Conservation (phyloP, 2,329 filamentous ascomycete genomes). For the Juglanconis sp. region DNA sequence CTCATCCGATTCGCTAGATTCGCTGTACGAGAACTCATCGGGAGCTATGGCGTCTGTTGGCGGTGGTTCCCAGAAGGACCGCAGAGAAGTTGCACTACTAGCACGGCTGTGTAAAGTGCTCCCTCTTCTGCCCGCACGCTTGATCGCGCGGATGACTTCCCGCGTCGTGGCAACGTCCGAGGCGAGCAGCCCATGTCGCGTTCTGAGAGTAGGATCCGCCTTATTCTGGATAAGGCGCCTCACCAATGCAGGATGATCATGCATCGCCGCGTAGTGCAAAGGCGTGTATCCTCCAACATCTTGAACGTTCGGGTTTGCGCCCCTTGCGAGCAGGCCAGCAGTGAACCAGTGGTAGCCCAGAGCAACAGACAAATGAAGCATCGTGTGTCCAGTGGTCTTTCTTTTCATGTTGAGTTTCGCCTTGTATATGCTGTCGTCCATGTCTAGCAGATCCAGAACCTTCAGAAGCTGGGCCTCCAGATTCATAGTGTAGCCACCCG, state of each 20-base stretch:
- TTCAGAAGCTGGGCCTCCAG: constrained; percentile 68
- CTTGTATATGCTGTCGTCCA: constrained; percentile 68
- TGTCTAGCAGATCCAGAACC: constrained; percentile 74
- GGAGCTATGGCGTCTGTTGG: constrained; percentile 36
- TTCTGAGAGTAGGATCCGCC: constrained; percentile 68
- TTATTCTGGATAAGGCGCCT: constrained; percentile 70
- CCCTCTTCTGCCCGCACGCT: constrained; percentile 61
- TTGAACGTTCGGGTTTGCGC: constrained; percentile 70
- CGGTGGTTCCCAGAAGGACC: constrained; percentile 63
- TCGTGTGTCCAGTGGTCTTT: constrained; percentile 67
- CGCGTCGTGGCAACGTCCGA: constrained; percentile 68
- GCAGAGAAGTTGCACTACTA: constrained; percentile 65
- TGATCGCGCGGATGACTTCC: constrained; percentile 61
- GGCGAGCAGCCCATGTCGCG: constrained; percentile 66
- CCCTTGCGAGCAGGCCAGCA: constrained; percentile 70
- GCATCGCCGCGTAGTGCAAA: constrained; percentile 76
- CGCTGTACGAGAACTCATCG: constrained; percentile 43
- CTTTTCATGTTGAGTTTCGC: constrained; percentile 64
- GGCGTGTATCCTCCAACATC: constrained; percentile 80
- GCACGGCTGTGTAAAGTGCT: constrained; percentile 57
- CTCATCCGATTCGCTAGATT: constrained; percentile 41
- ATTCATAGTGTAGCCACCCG: constrained; percentile 29
- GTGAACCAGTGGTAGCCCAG: constrained; percentile 73
- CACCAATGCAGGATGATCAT: constrained; percentile 72
- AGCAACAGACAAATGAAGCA: constrained; percentile 76